Conservation (phyloP, 1,284 basidiomycete species). For the Naganishia sp. region DNA sequence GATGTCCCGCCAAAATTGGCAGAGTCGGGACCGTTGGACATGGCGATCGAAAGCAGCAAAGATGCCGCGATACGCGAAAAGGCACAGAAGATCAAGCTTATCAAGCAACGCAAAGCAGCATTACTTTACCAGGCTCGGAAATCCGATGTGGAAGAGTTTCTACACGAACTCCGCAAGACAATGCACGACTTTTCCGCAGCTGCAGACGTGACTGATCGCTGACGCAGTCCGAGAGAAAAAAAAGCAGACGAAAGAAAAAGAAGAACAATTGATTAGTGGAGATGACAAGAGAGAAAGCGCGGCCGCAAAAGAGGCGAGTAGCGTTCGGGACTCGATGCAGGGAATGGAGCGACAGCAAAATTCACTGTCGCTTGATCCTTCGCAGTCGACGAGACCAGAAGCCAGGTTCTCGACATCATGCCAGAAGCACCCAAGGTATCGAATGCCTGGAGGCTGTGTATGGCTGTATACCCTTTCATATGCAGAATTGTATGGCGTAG, state of each 20-base stretch:
- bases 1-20: constrained; percentile 8
- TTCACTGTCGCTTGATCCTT: too few species aligned
- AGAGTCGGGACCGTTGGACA: not conserved
- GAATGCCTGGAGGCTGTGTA: not conserved
- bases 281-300: not conserved
- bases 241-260: not conserved
- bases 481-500: not conserved
- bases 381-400: too few species aligned
- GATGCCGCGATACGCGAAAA: not conserved
- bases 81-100: constrained; percentile 18
- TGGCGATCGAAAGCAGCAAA: not conserved
- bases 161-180: constrained; percentile 12
- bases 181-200: not conserved
- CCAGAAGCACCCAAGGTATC: not conserved
- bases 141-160: constrained; percentile 15
- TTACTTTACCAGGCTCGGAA: constrained; percentile 15
- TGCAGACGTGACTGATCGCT: not conserved
- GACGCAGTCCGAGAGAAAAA: not conserved
- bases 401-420: too few species aligned
- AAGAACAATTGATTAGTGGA: not conserved
- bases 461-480: not conserved
- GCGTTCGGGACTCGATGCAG: too few species aligned
- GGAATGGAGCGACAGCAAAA: too few species aligned
- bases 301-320: not conserved
- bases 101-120: constrained; percentile 16